Conservation (phyloP, 1,284 basidiomycete species). For the Ganoderma boninense region DNA sequence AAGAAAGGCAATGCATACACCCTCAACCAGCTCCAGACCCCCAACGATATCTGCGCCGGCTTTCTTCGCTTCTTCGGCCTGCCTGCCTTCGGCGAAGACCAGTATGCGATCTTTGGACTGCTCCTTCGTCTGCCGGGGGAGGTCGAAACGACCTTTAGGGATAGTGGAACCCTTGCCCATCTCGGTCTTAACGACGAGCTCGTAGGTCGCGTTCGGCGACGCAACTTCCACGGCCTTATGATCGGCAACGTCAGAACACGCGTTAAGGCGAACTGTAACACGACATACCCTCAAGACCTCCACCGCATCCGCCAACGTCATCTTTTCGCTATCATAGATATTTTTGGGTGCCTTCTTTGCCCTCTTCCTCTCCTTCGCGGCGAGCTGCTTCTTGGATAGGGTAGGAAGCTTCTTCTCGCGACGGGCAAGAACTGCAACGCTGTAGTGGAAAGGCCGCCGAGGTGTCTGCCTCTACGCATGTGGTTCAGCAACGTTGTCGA, state of each 20-base stretch:
- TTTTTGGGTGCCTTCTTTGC: slow-evolving; percentile 54
- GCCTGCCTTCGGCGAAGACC: slow-evolving; percentile 86
- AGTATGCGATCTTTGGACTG: slow-evolving; percentile 78
- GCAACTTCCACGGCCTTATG: slow-evolving; percentile 82
- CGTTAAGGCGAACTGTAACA: slow-evolving; percentile 4
- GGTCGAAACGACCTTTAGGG: slow-evolving; percentile 79
- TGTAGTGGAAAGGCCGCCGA: slow-evolving; percentile 60
- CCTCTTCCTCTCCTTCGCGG: slow-evolving; percentile 59
- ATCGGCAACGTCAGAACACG: not conserved
- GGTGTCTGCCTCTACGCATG: slow-evolving; percentile 29
- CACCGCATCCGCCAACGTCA: slow-evolving; percentile 70
- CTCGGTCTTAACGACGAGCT: slow-evolving; percentile 82
- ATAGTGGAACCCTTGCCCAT: slow-evolving; percentile 78
- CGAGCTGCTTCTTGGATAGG: slow-evolving; percentile 71
- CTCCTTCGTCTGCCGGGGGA: slow-evolving; percentile 80
- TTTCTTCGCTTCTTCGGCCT: slow-evolving; percentile 78
- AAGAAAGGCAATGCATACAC: slow-evolving; percentile 55
- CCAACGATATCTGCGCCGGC: slow-evolving; percentile 91
- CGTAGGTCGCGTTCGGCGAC: slow-evolving; percentile 78
- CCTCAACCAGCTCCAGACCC: slow-evolving; percentile 83
- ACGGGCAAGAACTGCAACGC: slow-evolving; percentile 51
- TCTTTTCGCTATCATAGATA: slow-evolving; percentile 66
- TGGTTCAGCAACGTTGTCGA: slow-evolving; percentile 3
- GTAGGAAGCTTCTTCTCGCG: slow-evolving; percentile 56
- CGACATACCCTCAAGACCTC: slow-evolving; percentile 70